These are phyloP conservation scores for Xylaria scruposa DNA, from an alignment of 495 filamentous ascomycete species.

Conservation along the genomic window DNA sequence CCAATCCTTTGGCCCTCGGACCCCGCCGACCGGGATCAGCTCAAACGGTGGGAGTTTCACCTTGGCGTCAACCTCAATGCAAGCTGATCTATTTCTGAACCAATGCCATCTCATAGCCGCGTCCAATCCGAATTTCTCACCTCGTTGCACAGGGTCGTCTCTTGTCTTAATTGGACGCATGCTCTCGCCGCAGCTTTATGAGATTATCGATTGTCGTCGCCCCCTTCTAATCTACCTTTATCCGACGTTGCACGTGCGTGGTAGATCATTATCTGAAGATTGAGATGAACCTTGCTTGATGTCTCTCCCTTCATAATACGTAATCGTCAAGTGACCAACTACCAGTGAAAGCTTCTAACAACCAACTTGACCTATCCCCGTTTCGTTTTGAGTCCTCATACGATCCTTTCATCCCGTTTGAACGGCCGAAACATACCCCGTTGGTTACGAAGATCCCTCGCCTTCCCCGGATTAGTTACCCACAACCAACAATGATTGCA, in stretches of 20 bases:
- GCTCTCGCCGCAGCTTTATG: constrained; percentile 6
- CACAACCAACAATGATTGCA: constrained; percentile 7
- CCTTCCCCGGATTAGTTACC: constrained; percentile 17
- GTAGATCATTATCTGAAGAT: neutral
- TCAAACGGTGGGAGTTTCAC: constrained; percentile 21
- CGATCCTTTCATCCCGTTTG: constrained; percentile 15
- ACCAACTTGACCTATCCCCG: neutral
- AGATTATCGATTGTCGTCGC: neutral
- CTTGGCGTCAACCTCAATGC: constrained; percentile 16
- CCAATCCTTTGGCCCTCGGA: constrained; percentile 5
- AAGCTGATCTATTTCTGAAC: constrained; percentile 13
- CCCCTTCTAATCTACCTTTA: neutral
- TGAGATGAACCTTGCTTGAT: neutral
- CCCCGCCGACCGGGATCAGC: constrained; percentile 12
- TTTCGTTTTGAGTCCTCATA: constrained; percentile 4
- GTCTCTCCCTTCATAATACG: neutral
- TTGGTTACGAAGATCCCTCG: neutral
- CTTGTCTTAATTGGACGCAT: neutral
- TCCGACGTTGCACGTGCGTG: neutral
- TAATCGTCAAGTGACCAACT: neutral
- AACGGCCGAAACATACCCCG: constrained; percentile 6
- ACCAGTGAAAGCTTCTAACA: neutral
- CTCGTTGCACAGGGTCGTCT: neutral
- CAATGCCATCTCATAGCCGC: neutral
- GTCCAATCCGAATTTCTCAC: neutral